Evolutionary conservation across 1,284 basidiomycete species (phyloP).

Genomic region (Tausonia pullulans): DNA sequence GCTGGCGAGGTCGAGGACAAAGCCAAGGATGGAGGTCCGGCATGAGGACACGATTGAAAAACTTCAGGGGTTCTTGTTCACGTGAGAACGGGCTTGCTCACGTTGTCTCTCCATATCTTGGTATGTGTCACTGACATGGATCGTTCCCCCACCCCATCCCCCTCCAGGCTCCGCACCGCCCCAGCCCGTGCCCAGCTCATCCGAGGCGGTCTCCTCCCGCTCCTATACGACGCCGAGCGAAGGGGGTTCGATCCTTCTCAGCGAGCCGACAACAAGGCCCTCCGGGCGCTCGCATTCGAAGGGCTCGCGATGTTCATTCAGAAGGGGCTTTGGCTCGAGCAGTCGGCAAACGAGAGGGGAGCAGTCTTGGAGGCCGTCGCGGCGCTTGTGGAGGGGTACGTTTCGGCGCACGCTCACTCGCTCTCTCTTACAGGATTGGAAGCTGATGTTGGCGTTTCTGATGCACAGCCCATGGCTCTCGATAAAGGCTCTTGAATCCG

Average conservation of each 20-base stretch:
- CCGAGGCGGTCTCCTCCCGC: constrained; percentile 28
- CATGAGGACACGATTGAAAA: constrained; percentile 19
- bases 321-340: constrained; percentile 33
- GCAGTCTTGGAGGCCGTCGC: constrained; percentile 40
- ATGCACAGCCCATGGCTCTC: constrained; percentile 32
- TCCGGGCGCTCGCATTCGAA: constrained; percentile 30
- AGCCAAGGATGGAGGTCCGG: background rate
- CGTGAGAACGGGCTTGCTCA: constrained; percentile 17
- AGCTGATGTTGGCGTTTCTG: background rate
- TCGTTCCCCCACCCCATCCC: constrained; percentile 21
- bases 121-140: background rate
- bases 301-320: constrained; percentile 31
- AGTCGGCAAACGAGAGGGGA: constrained; percentile 38
- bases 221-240: constrained; percentile 31
- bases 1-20: background rate
- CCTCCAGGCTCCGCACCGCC: constrained; percentile 20
- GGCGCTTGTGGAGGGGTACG: constrained; percentile 37
- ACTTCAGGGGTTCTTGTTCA: constrained; percentile 24
- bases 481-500: constrained; percentile 28
- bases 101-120: background rate
- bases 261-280: constrained; percentile 22
- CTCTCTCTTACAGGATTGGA: background rate
- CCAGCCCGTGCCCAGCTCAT: constrained; percentile 31
- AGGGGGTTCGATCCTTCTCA: constrained; percentile 25
- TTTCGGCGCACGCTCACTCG: background rate